These are phyloP conservation scores for Hymenoscyphus infarciens DNA, from an alignment of 2,329 filamentous ascomycete species.

Conservation along the genomic window DNA sequence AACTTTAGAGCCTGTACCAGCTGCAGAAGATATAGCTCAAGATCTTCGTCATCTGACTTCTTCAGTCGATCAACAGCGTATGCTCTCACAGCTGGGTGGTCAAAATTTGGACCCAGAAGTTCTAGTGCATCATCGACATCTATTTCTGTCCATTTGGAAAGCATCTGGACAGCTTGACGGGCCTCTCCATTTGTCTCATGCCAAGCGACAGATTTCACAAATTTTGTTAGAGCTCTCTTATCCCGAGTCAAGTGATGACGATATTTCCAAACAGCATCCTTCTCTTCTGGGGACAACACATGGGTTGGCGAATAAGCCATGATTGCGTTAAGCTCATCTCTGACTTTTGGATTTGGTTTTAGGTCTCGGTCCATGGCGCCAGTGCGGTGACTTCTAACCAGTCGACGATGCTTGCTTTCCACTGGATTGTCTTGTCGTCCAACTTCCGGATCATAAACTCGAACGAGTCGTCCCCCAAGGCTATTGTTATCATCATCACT, in stretches of 20 bases:
- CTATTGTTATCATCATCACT: slow-evolving; percentile 47
- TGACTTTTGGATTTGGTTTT: slow-evolving; percentile 92
- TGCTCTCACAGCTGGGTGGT: slow-evolving; percentile 80
- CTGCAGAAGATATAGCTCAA: slow-evolving; percentile 87
- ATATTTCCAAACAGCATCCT: slow-evolving; percentile 97
- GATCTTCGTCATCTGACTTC: slow-evolving; percentile 88
- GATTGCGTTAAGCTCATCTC: slow-evolving; percentile 88
- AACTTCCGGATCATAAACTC: slow-evolving; percentile 91
- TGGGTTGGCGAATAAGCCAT: slow-evolving; percentile 92
- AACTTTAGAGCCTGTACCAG: slow-evolving; percentile 95
- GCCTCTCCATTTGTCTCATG: slow-evolving; percentile 72
- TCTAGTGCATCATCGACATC: slow-evolving; percentile 96
- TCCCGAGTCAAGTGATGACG: slow-evolving; percentile 90
- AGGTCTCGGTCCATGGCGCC: slow-evolving; percentile 93
- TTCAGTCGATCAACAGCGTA: slow-evolving; percentile 90
- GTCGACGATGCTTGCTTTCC: slow-evolving; percentile 87
- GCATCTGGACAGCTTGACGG: slow-evolving; percentile 82
- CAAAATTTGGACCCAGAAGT: slow-evolving; percentile 85
- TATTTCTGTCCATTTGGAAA: slow-evolving; percentile 93
- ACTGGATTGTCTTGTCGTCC: slow-evolving; percentile 88
- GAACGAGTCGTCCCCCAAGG: slow-evolving; percentile 62
- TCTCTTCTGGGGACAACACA: slow-evolving; percentile 81
- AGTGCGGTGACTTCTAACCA: slow-evolving; percentile 86
- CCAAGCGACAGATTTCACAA: slow-evolving; percentile 98
- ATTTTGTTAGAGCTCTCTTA: slow-evolving; percentile 90